Conservation (phyloP, 306 rosid genomes). For the Vachellia collinsii region DNA sequence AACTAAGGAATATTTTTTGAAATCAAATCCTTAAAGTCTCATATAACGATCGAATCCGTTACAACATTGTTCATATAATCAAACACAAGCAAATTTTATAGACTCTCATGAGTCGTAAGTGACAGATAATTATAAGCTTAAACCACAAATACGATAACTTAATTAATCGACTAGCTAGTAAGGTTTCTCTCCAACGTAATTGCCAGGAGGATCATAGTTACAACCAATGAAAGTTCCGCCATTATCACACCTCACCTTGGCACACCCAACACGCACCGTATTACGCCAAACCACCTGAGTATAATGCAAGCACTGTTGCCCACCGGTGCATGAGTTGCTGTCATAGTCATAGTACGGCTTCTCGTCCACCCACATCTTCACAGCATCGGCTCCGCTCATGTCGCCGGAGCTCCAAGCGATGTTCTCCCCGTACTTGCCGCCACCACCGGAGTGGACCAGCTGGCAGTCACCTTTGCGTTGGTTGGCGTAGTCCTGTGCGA, state of each 20-base stretch:
- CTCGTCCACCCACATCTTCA: conserved; percentile 51
- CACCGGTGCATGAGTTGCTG: conserved; percentile 42
- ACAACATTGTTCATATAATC: too few species aligned
- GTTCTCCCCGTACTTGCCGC: conserved; percentile 46
- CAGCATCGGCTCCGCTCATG: conserved; percentile 34
- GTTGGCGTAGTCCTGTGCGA: conserved; percentile 38
- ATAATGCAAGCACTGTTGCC: conserved; percentile 47
- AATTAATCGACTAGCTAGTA: too few species aligned
- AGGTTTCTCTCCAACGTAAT: conserved; percentile 30
- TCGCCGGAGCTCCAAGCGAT: conserved; percentile 37
- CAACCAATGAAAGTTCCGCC: conserved; percentile 57
- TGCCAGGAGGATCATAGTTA: conserved; percentile 65
- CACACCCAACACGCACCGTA: conserved; percentile 52
- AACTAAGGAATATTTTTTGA: too few species aligned
- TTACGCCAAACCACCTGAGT: conserved; percentile 58
- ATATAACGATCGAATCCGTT: too few species aligned
- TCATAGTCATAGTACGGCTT: conserved; percentile 36
- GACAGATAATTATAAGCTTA: too few species aligned
- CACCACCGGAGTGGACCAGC: conserved; percentile 43
- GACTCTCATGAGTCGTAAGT: too few species aligned
- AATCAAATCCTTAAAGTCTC: too few species aligned
- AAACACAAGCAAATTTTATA: too few species aligned
- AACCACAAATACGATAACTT: too few species aligned
- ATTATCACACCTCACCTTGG: conserved; percentile 45
- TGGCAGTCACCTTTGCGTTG: conserved; percentile 27